Evolutionary conservation across 164 flowering plant genomes (phyloP).

Genomic region (Stephania cephalantha): DNA sequence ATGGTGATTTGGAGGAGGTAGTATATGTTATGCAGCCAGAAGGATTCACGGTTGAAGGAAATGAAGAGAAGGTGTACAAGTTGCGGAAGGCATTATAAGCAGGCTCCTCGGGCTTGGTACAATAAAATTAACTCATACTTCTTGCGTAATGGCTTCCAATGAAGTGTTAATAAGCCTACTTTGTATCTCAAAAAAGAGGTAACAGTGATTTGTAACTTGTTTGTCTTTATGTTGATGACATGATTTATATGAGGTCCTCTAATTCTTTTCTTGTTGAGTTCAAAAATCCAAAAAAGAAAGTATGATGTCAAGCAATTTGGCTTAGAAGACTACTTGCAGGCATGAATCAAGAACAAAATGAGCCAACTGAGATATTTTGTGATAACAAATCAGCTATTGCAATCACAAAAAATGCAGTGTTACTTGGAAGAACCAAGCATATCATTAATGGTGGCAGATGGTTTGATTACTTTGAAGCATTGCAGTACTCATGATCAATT

Average conservation of each 20-base stretch:
- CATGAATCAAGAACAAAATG: neutral
- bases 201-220: no score
- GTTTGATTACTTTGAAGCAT: neutral
- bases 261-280: no score
- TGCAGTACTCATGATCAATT: constrained; percentile 14
- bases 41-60: no score
- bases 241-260: no score
- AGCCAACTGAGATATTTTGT: constrained; percentile 4
- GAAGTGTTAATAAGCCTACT: no score
- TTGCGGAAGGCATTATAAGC: neutral
- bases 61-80: neutral
- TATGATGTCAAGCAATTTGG: constrained; percentile 17
- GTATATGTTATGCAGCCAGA: no score
- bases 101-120: no score
- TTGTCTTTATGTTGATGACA: no score
- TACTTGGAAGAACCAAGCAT: constrained; percentile 21
- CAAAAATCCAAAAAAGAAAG: no score
- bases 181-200: neutral
- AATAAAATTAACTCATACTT: no score
- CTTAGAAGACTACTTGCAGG: neutral
- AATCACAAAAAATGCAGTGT: constrained; percentile 12
- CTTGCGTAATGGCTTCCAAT: no score
- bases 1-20: neutral
- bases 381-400: constrained; percentile 19
- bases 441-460: constrained; percentile 14